phyloP scores from a whole-genome alignment of 164 flowering plant genomes.

The Tetracentron sinense region DNA sequence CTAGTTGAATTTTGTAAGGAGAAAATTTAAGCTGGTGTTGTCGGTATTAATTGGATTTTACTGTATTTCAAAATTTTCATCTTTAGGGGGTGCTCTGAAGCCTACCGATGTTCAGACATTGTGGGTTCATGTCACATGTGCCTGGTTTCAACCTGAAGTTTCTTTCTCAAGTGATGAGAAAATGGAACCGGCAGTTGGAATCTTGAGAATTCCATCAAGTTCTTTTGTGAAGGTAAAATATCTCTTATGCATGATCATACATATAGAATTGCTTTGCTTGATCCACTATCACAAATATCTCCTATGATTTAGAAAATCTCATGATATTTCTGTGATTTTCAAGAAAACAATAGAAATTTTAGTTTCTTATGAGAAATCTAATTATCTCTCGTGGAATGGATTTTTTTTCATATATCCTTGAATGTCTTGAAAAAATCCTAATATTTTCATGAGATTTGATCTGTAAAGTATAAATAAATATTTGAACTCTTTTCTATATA shows the following conservation, averaged over 20 bases:
- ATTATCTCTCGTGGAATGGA: background rate
- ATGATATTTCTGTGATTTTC: background rate
- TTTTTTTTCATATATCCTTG: no score
- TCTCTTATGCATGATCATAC: background rate
- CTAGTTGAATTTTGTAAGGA: background rate
- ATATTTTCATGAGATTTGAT: no score
- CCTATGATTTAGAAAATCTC: background rate
- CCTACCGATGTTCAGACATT: constrained; percentile 82
- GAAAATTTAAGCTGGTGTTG: no score
- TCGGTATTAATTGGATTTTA: background rate
- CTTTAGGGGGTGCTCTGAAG: constrained; percentile 92
- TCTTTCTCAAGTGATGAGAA: constrained; percentile 75
- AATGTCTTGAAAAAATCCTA: no score
- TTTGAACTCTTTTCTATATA: no score
- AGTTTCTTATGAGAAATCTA: background rate
- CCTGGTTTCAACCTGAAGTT: constrained; percentile 98
- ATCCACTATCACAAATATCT: background rate
- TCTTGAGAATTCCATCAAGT: constrained; percentile 72
- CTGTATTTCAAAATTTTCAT: constrained; percentile 1
- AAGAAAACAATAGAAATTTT: background rate
- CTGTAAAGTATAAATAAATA: no score
- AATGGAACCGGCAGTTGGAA: constrained; percentile 98
- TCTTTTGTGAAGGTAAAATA: constrained; percentile 65
- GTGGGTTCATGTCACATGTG: constrained; percentile 99
- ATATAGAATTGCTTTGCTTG: background rate